Conservation (phyloP, 495 filamentous ascomycete genomes). For the Xylaria flabelliformis region DNA sequence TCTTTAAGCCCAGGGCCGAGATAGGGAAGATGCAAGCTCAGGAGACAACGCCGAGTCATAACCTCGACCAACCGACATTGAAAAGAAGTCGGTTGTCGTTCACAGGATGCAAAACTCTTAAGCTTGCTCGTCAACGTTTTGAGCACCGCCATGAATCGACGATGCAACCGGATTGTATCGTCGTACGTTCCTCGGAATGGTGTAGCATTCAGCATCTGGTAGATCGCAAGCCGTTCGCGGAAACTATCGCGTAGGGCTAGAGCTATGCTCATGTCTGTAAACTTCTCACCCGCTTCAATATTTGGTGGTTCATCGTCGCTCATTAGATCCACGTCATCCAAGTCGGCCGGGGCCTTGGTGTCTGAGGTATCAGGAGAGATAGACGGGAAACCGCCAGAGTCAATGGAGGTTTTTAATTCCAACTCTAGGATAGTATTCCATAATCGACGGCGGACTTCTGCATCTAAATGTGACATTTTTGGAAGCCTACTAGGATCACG, state of each 20-base stretch:
- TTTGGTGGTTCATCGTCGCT: conserved; percentile 28
- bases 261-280: conserved; percentile 53
- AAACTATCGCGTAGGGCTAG: conserved; percentile 56
- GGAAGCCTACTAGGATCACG: conserved; percentile 58
- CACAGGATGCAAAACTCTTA: conserved; percentile 36
- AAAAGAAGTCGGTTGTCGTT: conserved; percentile 43
- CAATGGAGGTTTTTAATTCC: conserved; percentile 58
- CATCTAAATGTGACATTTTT: conserved; percentile 52
- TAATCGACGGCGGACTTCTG: conserved; percentile 71
- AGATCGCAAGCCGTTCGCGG: conserved; percentile 54
- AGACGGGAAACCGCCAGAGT: conserved; percentile 60
- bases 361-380: conserved; percentile 54
- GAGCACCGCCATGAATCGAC: conserved; percentile 46
- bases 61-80: conserved; percentile 50
- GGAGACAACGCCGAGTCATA: conserved; percentile 53
- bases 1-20: conserved; percentile 43
- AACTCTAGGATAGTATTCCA: conserved; percentile 71
- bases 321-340: conserved; percentile 50
- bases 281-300: conserved; percentile 35
- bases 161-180: conserved; percentile 42
- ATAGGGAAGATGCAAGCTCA: conserved; percentile 59
- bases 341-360: conserved; percentile 56
- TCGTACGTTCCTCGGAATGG: conserved; percentile 41
- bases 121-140: conserved; percentile 48
- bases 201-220: conserved; percentile 55